phyloP scores from a whole-genome alignment of 2,329 filamentous ascomycete genomes.

The Colletotrichum spinosum region DNA sequence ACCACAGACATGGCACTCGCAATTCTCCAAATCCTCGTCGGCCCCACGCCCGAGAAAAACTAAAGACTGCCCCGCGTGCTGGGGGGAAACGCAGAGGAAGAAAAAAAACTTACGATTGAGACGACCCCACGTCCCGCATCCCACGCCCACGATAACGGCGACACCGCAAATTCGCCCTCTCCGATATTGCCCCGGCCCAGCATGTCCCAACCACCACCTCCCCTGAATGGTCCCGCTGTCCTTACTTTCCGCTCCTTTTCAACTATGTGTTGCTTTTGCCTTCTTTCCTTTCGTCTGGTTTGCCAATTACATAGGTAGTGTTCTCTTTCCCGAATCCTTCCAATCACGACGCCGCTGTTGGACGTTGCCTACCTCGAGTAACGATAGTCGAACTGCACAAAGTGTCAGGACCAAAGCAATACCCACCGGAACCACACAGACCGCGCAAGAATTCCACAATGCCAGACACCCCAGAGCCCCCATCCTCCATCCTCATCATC shows the following conservation, averaged over 20 bases:
- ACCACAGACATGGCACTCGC: constrained; percentile 10
- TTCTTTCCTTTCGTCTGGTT: constrained; percentile 12
- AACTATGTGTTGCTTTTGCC: not conserved
- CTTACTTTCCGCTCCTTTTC: not conserved
- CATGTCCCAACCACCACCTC: constrained; percentile 10
- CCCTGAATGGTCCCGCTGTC: not conserved
- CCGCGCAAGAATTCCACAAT: constrained; percentile 11
- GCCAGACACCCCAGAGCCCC: constrained; percentile 39
- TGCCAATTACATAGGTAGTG: not conserved
- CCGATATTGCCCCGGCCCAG: constrained; percentile 22
- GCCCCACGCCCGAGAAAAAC: constrained; percentile 11
- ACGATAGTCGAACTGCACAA: too few relatives aligned
- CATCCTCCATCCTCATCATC: constrained; percentile 72
- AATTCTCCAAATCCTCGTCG: constrained; percentile 7
- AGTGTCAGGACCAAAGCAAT: not conserved
- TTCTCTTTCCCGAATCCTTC: not conserved
- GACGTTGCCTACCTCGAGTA: too few relatives aligned
- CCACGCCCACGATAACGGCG: constrained; percentile 8
- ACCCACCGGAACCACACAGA: not conserved
- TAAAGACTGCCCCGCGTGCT: not conserved
- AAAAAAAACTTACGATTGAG: constrained; percentile 20
- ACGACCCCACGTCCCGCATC: constrained; percentile 2
- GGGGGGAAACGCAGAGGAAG: not conserved
- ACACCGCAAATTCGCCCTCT: constrained; percentile 23
- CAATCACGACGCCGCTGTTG: not conserved